These are phyloP conservation scores for Alternaria gansuensis DNA, from an alignment of 2,329 filamentous ascomycete species.

Conservation along the genomic window DNA sequence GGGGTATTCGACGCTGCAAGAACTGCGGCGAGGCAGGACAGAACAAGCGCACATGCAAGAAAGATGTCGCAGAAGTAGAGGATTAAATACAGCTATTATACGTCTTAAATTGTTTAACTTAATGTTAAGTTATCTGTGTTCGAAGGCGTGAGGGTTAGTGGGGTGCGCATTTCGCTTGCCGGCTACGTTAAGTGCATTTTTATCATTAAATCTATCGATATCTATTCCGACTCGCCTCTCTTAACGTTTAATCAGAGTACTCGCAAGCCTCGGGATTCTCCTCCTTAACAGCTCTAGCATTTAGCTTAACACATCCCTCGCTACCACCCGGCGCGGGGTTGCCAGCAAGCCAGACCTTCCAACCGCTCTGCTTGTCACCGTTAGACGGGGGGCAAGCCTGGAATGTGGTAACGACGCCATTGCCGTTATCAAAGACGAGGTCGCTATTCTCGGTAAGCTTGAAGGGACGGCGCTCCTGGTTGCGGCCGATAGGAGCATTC, in stretches of 20 bases:
- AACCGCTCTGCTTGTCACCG: not conserved
- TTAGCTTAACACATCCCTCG: slow-evolving; percentile 3
- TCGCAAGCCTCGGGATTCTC: not conserved
- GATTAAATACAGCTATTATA: too few species aligned
- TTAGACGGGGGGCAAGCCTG: slow-evolving; percentile 3
- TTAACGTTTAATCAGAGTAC: slow-evolving; percentile 3
- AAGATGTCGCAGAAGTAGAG: too few species aligned
- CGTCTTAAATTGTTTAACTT: too few species aligned
- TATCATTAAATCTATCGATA: not conserved
- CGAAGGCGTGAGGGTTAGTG: too few species aligned
- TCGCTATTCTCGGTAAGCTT: not conserved
- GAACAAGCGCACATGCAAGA: too few species aligned
- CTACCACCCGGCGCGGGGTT: not conserved
- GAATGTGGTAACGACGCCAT: not conserved
- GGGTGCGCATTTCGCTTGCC: too few species aligned
- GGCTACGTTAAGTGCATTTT: too few species aligned
- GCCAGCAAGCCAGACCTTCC: slow-evolving; percentile 1
- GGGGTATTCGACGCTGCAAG: too few species aligned
- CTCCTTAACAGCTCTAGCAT: slow-evolving; percentile 7
- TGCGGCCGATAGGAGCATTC: not conserved
- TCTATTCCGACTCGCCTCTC: not conserved
- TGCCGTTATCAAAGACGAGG: not conserved
- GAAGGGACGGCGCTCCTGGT: not conserved
- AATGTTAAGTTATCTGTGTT: too few species aligned
- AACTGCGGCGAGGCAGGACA: too few species aligned